A percentile compares a stretch with the other conserved stretches of the same genome.
Evolutionary conservation across 2,329 filamentous ascomycete species (phyloP).

Genomic region (Westerdykella aurantiaca): DNA sequence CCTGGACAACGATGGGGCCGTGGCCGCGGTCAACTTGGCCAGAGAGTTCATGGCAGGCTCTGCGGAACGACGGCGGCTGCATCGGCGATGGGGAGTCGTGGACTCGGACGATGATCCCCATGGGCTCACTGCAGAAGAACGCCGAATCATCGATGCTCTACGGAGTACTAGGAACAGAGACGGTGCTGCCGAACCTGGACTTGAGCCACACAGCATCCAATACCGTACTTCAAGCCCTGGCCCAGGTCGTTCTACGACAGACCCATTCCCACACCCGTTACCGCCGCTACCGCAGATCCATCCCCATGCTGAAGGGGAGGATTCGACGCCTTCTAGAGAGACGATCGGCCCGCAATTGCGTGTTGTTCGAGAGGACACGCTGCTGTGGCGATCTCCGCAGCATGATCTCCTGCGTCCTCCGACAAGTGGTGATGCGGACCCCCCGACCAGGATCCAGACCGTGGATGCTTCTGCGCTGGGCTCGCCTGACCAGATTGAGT

Average conservation of each 20-base stretch:
- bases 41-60: conserved; percentile 42
- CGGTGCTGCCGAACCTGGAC: conserved; percentile 36
- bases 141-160: conserved; percentile 43
- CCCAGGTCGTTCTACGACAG: conserved; percentile 8
- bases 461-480: conserved; percentile 19
- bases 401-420: no score
- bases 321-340: no score
- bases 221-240: conserved; percentile 32
- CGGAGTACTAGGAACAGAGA: conserved; percentile 40
- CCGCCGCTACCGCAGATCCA: no score
- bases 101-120: conserved; percentile 42
- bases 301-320: no score
- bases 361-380: no score
- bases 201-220: conserved; percentile 39
- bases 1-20: conserved; percentile 33
- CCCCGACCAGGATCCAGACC: no score
- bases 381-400: no score
- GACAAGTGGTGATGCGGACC: no score
- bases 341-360: no score
- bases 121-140: conserved; percentile 42
- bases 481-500: conserved; percentile 26
- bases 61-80: conserved; percentile 24
- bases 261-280: neutral
- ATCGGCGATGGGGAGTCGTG: conserved; percentile 33
- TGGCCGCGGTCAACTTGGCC: conserved; percentile 36